These are phyloP conservation scores for Xylariaceae sp. DNA, from an alignment of 2,329 filamentous ascomycete species.

Conservation along the genomic window DNA sequence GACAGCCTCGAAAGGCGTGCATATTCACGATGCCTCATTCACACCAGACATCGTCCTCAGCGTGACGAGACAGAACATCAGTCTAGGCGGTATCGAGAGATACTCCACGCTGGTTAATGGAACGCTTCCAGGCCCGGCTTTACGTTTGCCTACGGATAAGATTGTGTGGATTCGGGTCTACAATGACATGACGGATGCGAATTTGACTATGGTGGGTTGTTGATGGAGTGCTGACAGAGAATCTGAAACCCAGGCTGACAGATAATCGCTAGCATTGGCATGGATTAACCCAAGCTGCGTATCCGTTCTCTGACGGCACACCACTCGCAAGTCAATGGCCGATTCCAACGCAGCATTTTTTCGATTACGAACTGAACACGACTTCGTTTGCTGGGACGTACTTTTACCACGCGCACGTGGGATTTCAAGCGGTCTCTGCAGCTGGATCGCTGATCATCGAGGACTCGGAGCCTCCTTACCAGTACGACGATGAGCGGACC, in stretches of 20 bases:
- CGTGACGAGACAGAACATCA: conserved; percentile 10
- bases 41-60: conserved; percentile 11
- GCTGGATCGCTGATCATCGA: conserved; percentile 11
- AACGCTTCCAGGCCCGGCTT: conserved; percentile 5
- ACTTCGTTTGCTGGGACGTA: conserved; percentile 9
- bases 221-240: not conserved
- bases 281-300: conserved; percentile 9
- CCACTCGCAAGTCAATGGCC: conserved; percentile 14
- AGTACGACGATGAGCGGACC: conserved; percentile 9
- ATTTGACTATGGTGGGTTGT: conserved; percentile 8
- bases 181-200: conserved; percentile 11
- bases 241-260: not conserved
- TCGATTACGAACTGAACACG: conserved; percentile 12
- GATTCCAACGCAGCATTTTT: conserved; percentile 10
- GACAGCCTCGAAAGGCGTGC: not conserved
- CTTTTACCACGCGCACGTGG: conserved; percentile 12
- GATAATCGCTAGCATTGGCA: conserved; percentile 10
- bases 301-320: conserved; percentile 13
- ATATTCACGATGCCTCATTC: conserved; percentile 10
- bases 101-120: conserved; percentile 11
- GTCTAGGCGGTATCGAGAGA: conserved; percentile 10
- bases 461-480: conserved; percentile 4
- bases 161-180: conserved; percentile 13
- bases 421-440: conserved; percentile 10
- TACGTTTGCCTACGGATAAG: conserved; percentile 7